A percentile compares a stretch with the other conserved stretches of the same genome.
Evolutionary conservation across 208 protist species (phyloP).

Genomic region (Phytomonas sp.): DNA sequence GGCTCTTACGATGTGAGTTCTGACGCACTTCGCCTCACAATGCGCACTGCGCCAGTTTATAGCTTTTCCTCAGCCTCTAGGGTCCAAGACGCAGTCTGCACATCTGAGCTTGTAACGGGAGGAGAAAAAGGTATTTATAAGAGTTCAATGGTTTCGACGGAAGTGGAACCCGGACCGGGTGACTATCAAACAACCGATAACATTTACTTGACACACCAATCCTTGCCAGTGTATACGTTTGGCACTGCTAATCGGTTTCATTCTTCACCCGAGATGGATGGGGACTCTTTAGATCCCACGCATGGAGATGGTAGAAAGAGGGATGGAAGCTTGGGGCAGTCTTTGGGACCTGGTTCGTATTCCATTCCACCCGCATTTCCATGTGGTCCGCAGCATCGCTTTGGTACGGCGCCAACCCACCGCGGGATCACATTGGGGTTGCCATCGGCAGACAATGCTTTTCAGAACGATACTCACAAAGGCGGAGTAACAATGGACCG

Average conservation of each 20-base stretch:
- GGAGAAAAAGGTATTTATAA: background rate
- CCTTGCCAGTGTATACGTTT: constrained; percentile 12
- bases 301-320: background rate
- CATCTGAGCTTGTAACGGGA: background rate
- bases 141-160: background rate
- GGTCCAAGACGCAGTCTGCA: background rate
- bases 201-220: background rate
- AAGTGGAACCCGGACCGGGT: constrained; percentile 3
- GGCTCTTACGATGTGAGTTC: constrained; percentile 31
- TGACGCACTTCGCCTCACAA: constrained; percentile 11
- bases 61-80: constrained; percentile 14
- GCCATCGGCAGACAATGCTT: background rate
- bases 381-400: constrained; percentile 19
- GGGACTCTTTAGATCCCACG: background rate
- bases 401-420: constrained; percentile 13
- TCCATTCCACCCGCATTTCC: constrained; percentile 18
- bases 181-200: background rate
- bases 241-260: constrained; percentile 14
- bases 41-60: constrained; percentile 12
- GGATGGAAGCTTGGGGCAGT: background rate
- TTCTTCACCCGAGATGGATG: constrained; percentile 7
- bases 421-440: background rate
- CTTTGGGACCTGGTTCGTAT: constrained; percentile 17
- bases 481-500: background rate
- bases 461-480: background rate